Percentiles rank a stretch among this genome's conserved stretches.
These are phyloP conservation scores for Claviceps sp. DNA, from an alignment of 2,329 filamentous ascomycete genomes.

Conservation along the genomic window DNA sequence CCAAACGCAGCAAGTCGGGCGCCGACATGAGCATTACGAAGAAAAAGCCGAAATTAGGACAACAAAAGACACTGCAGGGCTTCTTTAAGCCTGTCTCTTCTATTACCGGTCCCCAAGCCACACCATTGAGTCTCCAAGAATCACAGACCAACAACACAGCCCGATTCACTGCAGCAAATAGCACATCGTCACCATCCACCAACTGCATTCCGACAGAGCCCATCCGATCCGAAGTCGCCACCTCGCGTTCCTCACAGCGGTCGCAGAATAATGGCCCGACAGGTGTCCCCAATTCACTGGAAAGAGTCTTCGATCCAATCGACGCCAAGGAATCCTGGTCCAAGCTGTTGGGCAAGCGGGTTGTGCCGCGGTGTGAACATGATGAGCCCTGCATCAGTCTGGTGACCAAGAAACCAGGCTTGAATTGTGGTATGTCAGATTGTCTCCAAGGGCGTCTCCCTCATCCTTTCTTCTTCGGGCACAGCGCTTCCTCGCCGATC, in stretches of 20 bases:
- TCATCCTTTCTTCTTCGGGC: no score
- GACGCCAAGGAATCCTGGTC: slow-evolving; percentile 73
- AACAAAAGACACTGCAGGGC: slow-evolving; percentile 52
- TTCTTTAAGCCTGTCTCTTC: slow-evolving; percentile 54
- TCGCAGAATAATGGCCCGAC: not conserved
- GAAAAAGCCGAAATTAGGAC: slow-evolving; percentile 20
- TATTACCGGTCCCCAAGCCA: not conserved
- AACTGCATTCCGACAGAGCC: not conserved
- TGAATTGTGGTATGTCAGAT: slow-evolving; percentile 54
- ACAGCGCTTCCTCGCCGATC: not conserved
- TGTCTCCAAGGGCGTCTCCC: not conserved
- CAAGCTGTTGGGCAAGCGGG: slow-evolving; percentile 64
- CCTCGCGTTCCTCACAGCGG: not conserved
- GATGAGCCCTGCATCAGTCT: slow-evolving; percentile 73
- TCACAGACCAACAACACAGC: not conserved
- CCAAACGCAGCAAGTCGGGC: slow-evolving; percentile 16
- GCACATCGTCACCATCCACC: not conserved
- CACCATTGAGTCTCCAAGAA: not conserved
- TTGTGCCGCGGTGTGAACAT: slow-evolving; percentile 73
- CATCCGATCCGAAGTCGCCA: not conserved
- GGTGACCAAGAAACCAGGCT: slow-evolving; percentile 76
- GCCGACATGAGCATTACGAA: slow-evolving; percentile 16
- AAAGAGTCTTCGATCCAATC: slow-evolving; percentile 51
- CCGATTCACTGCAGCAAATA: not conserved
- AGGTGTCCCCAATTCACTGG: slow-evolving; percentile 10